phyloP scores from a whole-genome alignment of 305 asterid genomes.

The Rubia balearica region DNA sequence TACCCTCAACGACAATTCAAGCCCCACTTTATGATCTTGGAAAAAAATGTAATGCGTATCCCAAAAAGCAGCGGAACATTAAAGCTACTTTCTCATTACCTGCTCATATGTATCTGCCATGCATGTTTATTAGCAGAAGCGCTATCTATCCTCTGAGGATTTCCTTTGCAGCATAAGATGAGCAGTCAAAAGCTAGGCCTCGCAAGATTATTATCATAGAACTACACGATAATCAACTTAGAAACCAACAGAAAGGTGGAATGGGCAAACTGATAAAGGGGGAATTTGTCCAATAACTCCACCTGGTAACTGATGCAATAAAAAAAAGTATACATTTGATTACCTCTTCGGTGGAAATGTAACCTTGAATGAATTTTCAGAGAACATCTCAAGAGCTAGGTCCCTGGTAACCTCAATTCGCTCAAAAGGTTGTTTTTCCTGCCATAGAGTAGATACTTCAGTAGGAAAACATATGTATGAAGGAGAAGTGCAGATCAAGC shows the following conservation, averaged over 20 bases:
- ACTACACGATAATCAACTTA: neutral
- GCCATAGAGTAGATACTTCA: constrained; percentile 19
- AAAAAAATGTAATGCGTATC: neutral
- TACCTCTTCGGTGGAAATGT: constrained; percentile 69
- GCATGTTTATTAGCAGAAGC: constrained; percentile 70
- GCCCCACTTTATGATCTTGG: neutral
- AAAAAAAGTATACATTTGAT: constrained; percentile 16
- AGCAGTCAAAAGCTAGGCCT: constrained; percentile 11
- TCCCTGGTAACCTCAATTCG: constrained; percentile 86
- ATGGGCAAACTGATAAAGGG: neutral
- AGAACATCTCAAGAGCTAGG: constrained; percentile 83
- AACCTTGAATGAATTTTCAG: constrained; percentile 90
- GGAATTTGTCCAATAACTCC: neutral
- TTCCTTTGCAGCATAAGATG: constrained; percentile 48
- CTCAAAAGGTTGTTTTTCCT: constrained; percentile 91
- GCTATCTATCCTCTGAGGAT: constrained; percentile 90
- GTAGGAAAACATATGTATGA: constrained; percentile 10
- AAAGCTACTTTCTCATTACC: constrained; percentile 35
- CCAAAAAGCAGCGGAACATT: constrained; percentile 10
- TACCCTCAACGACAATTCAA: neutral
- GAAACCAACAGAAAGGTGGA: neutral
- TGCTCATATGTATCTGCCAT: constrained; percentile 80
- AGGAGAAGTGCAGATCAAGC: too few species aligned
- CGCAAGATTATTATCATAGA: constrained; percentile 5
- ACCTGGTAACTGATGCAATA: neutral